Evolutionary conservation across 73 alveolate genomes (phyloP).

Genomic region (Paramecium biaurelia): DNA sequence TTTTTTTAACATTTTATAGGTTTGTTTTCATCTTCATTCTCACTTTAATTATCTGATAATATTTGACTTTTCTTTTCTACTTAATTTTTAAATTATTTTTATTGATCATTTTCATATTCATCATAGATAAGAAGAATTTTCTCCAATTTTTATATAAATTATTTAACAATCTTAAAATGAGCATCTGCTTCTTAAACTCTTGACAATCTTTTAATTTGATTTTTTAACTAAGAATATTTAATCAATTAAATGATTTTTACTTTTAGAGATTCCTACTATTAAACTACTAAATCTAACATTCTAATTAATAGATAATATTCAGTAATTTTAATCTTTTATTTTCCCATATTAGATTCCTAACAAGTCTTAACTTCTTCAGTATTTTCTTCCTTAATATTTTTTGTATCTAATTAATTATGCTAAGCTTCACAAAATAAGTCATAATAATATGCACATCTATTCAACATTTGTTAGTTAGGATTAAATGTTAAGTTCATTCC

Average conservation of each 20-base stretch:
- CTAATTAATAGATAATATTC: not conserved
- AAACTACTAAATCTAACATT: not conserved
- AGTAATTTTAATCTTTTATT: not conserved
- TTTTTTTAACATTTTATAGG: not conserved
- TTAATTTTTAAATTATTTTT: not conserved
- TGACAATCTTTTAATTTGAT: not conserved
- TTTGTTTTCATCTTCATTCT: not conserved
- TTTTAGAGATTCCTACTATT: not conserved
- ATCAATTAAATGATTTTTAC: not conserved
- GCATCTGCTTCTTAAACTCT: not conserved
- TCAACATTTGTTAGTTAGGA: not conserved
- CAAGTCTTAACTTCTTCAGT: not conserved
- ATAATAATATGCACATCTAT: not conserved
- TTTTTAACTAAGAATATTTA: not conserved
- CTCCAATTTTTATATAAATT: not conserved
- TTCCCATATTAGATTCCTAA: not conserved
- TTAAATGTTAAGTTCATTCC: not conserved
- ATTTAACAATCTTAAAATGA: not conserved
- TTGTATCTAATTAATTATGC: not conserved
- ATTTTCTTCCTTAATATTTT: not conserved
- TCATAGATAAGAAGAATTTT: not conserved
- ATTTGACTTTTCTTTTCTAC: not conserved
- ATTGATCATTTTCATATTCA: not conserved
- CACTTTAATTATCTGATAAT: not conserved
- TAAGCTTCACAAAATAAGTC: not conserved